A percentile compares a stretch with the other conserved stretches of the same genome.
These are phyloP conservation scores for Ogataea paraovalis DNA, from an alignment of 805 yeast genomes.

Conservation along the genomic window DNA sequence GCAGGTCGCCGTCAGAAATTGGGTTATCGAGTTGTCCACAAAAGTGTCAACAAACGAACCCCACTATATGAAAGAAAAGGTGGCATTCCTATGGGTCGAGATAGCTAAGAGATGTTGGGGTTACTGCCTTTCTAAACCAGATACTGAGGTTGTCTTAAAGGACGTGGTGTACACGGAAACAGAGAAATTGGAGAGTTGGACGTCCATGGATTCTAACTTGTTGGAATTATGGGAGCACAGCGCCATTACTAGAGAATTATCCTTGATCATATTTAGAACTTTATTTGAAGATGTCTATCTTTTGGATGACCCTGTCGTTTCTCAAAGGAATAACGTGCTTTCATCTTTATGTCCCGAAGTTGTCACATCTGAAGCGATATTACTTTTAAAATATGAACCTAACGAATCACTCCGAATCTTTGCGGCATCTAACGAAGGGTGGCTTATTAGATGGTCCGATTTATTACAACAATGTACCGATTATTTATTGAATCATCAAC, in stretches of 20 bases:
- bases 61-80: constrained; percentile 82
- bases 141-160: constrained; percentile 16
- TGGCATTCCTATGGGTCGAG: constrained; percentile 88
- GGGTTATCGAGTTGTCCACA: constrained; percentile 78
- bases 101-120: constrained; percentile 94
- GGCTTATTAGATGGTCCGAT: constrained; percentile 78
- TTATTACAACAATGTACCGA: constrained; percentile 44
- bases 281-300: constrained; percentile 90
- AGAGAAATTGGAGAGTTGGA: constrained; percentile 69
- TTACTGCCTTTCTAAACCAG: constrained; percentile 41
- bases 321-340: constrained; percentile 70
- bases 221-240: constrained; percentile 69
- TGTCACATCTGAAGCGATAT: constrained; percentile 64
- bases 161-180: constrained; percentile 34
- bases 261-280: constrained; percentile 75
- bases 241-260: constrained; percentile 64
- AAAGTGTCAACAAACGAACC: constrained; percentile 67
- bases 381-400: constrained; percentile 60
- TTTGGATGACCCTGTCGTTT: constrained; percentile 86
- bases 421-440: constrained; percentile 72
- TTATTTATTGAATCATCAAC: constrained; percentile 17
- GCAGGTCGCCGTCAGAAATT: constrained; percentile 64
- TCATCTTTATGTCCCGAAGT: constrained; percentile 82
- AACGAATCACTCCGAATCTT: constrained; percentile 61
- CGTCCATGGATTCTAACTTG: constrained; percentile 76